Percentiles rank a stretch among this genome's conserved stretches.
These are phyloP conservation scores for Naematelia encephala DNA, from an alignment of 768 basidiomycete genomes.

Conservation along the genomic window DNA sequence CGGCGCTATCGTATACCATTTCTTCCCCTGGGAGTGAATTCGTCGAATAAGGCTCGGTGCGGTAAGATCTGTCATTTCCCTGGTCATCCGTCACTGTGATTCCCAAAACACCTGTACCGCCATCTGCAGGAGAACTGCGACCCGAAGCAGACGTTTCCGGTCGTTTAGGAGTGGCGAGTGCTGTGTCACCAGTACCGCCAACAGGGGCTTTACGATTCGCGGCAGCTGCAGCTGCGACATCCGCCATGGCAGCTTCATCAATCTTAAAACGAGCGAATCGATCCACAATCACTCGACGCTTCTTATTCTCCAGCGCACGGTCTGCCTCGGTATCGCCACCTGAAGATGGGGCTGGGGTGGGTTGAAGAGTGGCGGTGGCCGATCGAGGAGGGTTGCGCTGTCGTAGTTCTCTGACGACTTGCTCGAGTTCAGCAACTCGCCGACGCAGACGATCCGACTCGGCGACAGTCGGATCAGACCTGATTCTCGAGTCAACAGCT, in stretches of 20 bases:
- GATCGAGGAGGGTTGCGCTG: conserved; percentile 33
- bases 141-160: background rate
- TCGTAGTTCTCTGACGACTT: conserved; percentile 80
- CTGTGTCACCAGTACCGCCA: background rate
- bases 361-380: conserved; percentile 2
- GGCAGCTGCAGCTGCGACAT: conserved; percentile 31
- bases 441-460: conserved; percentile 80
- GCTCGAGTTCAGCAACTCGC: conserved; percentile 88
- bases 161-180: background rate
- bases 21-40: conserved; percentile 39
- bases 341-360: background rate
- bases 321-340: conserved; percentile 2
- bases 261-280: conserved; percentile 44
- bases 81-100: background rate
- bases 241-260: conserved; percentile 41
- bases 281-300: conserved; percentile 42
- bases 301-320: background rate
- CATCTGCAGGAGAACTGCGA: conserved; percentile 3
- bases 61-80: conserved; percentile 21
- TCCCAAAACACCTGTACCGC: background rate
- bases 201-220: background rate
- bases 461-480: conserved; percentile 63
- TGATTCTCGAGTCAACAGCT: conserved; percentile 1
- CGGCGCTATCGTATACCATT: conserved; percentile 33
- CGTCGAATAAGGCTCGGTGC: conserved; percentile 30